Base-by-base conservation (phyloP, 1,139 yeast species). In the Diutina scorzettiae region DNA sequence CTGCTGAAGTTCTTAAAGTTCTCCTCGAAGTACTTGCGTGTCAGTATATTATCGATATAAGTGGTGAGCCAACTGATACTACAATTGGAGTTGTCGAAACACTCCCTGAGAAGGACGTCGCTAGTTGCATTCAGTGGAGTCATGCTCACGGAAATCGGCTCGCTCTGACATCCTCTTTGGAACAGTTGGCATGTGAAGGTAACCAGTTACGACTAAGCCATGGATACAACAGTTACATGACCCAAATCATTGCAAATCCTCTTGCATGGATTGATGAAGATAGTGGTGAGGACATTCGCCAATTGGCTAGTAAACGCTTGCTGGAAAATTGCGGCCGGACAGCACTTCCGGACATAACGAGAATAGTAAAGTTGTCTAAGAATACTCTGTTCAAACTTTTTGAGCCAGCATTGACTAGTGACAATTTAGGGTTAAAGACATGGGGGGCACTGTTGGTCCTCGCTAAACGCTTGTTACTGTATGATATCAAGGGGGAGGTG, bases 371-470 rank as follows among this genome's bases (percentile, higher is more conserved):
- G 8, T 23, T 34, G 6, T 4, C 20, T 5, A 5, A 21, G 9
- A 51, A 55, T 7, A 52, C 76, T 2, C 59, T 62, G 1, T 23
- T 34, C 11, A 20, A 55, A 21, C 59, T 91, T 28, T 70, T 71
- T 46, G 98, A 91, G 55, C 97, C 97, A 0, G 78, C 95, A 0
- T 62, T 91, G 47, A 85, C 96, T 0, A 76, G 77, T 41, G 98
- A 91, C 57, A 83, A 82, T 48, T 62, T 91, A 27, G 98, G 98
- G 0, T 69, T 86, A 55, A 87, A 89, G 50, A 91, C 98, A 0
- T 91, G 98, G 98, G 98, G 97, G 0, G 82, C 96, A 0, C 78
- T 96, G 0, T 62, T 84, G 27, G 69, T 85, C 2, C 62, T 91
- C 18, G 71, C 93, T 1, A 71, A 76, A 43, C 60, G 80, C 40